phyloP scores from a whole-genome alignment of 768 basidiomycete genomes.

The Phallus indusiatus region DNA sequence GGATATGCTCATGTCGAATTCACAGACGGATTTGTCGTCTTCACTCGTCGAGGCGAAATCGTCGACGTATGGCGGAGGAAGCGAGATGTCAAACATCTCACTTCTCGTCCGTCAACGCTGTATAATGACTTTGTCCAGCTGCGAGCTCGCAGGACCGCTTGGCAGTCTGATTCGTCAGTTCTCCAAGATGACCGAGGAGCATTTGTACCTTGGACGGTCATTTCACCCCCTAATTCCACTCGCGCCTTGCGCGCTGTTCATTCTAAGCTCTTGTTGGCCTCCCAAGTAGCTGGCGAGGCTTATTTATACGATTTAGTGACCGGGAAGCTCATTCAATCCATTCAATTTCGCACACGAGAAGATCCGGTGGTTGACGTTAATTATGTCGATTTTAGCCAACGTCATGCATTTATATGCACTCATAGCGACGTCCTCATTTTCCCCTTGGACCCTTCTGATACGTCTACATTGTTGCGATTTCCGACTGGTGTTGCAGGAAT shows the following conservation, averaged over 20 bases:
- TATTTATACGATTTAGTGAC: conserved; percentile 57
- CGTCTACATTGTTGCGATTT: conserved; percentile 28
- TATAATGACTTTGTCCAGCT: background rate
- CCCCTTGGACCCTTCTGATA: background rate
- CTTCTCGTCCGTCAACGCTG: background rate
- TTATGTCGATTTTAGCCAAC: conserved; percentile 57
- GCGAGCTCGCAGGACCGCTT: background rate
- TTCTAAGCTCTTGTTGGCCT: conserved; percentile 50
- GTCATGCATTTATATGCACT: conserved; percentile 54
- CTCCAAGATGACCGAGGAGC: conserved; percentile 3
- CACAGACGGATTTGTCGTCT: conserved; percentile 57
- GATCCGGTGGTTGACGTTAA: conserved; percentile 31
- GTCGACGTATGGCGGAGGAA: conserved; percentile 63
- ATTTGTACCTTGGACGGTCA: conserved; percentile 54
- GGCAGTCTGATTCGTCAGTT: conserved; percentile 1
- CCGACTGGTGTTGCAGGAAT: conserved; percentile 31
- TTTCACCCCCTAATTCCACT: conserved; percentile 34
- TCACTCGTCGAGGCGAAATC: conserved; percentile 42
- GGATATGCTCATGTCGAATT: conserved; percentile 66
- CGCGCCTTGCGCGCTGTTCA: conserved; percentile 60
- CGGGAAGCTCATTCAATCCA: conserved; percentile 37
- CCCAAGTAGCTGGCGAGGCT: conserved; percentile 25
- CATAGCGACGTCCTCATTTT: conserved; percentile 41
- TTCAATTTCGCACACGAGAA: conserved; percentile 18
- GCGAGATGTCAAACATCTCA: background rate